These are phyloP conservation scores for Aphanomyces euteiches DNA, from an alignment of 352 stramenopile genomes.

Conservation along the genomic window DNA sequence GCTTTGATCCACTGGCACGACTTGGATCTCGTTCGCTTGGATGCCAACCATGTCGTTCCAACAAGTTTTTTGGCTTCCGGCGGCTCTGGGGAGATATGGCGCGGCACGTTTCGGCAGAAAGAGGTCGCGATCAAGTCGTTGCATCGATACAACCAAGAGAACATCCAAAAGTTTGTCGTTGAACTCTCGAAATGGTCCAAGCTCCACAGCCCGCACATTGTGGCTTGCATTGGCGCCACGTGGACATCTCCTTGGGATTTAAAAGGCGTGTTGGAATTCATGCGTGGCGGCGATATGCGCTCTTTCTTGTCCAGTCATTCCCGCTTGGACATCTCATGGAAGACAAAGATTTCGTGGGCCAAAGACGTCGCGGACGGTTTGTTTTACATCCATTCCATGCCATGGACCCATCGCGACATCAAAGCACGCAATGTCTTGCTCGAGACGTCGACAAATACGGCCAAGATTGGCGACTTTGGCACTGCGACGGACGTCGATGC, in stretches of 20 bases:
- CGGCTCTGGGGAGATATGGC: neutral
- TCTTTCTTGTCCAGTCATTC: neutral
- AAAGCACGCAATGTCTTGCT: constrained; percentile 16
- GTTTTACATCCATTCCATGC: constrained; percentile 13
- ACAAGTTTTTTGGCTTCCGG: neutral
- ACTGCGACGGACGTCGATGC: neutral
- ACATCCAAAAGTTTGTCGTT: neutral
- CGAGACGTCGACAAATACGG: neutral
- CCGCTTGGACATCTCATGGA: constrained; percentile 1
- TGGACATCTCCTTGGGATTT: constrained; percentile 19
- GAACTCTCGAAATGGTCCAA: neutral
- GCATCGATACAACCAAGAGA: neutral
- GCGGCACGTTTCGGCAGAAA: neutral
- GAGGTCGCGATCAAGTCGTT: neutral
- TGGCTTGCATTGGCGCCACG: constrained; percentile 5
- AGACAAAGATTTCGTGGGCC: neutral
- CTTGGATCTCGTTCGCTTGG: neutral
- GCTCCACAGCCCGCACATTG: constrained; percentile 14
- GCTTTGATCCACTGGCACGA: neutral
- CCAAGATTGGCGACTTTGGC: constrained; percentile 23
- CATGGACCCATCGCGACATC: constrained; percentile 16
- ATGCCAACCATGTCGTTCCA: neutral
- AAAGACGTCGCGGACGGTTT: neutral
- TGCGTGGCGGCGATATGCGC: constrained; percentile 4
- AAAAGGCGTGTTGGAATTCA: constrained; percentile 10